Percentiles rank a stretch among this genome's conserved stretches.
These are phyloP conservation scores for Candida nemodendra DNA, from an alignment of 805 yeast species.

Conservation along the genomic window DNA sequence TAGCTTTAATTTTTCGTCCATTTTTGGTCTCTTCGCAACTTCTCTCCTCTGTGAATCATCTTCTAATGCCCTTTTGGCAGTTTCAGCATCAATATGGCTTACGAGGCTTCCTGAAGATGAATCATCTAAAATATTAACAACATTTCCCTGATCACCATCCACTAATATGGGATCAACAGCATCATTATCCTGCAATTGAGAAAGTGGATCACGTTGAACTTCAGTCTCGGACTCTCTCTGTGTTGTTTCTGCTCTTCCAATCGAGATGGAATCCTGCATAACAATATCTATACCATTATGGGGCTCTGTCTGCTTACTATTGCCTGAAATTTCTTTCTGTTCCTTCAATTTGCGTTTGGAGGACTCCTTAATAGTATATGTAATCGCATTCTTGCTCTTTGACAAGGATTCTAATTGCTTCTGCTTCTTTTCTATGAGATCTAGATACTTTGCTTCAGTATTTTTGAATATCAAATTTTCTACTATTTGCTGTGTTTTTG, in stretches of 20 bases:
- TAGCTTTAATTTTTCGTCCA: slow-evolving; percentile 8
- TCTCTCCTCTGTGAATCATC: neutral
- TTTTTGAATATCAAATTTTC: neutral
- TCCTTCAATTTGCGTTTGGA: neutral
- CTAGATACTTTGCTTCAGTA: neutral
- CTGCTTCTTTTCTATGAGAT: slow-evolving; percentile 1
- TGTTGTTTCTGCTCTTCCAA: neutral
- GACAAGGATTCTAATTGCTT: slow-evolving; percentile 1
- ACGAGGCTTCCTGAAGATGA: neutral
- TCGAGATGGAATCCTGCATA: neutral
- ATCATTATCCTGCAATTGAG: neutral
- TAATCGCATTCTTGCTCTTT: neutral
- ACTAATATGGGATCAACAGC: slow-evolving; percentile 7
- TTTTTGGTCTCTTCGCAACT: neutral
- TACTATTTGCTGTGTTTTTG: neutral
- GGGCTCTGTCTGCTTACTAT: neutral
- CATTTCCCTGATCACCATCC: neutral
- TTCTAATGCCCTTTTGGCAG: neutral
- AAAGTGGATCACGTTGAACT: neutral
- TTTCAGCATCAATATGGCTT: neutral
- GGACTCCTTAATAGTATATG: neutral
- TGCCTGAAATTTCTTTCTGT: neutral
- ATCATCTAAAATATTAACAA: neutral
- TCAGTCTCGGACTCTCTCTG: neutral
- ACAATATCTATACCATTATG: neutral